Conservation (phyloP, 1,139 yeast species). For the Blastobotrys persicus region DNA sequence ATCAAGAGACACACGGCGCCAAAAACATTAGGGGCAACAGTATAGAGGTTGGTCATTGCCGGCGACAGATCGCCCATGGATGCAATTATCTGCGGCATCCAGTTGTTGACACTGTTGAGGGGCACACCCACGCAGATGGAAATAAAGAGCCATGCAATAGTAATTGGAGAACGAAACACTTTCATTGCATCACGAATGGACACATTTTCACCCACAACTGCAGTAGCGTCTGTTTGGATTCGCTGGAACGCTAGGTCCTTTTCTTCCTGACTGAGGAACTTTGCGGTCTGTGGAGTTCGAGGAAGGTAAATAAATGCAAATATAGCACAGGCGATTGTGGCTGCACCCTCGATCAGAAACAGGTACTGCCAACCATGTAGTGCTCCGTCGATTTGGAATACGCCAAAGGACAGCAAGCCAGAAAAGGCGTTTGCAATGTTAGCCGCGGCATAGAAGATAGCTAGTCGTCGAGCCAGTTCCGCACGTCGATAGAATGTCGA, state of each 20-base stretch:
- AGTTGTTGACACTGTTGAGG: conserved; percentile 47
- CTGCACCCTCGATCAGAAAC: conserved; percentile 41
- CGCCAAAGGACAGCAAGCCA: conserved; percentile 33
- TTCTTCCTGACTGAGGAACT: conserved; percentile 45
- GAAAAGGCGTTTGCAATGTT: conserved; percentile 38
- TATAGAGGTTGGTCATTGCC: conserved; percentile 50
- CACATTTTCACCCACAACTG: conserved; percentile 46
- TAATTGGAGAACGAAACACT: conserved; percentile 52
- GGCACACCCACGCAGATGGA: conserved; percentile 51
- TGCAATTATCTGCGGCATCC: conserved; percentile 54
- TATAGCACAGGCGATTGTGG: conserved; percentile 35
- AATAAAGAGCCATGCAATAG: conserved; percentile 47
- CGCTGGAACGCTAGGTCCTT: conserved; percentile 32
- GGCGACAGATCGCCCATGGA: conserved; percentile 48
- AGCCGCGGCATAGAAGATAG: conserved; percentile 53
- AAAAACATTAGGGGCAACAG: conserved; percentile 56
- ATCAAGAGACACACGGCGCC: conserved; percentile 50
- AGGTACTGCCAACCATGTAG: conserved; percentile 41
- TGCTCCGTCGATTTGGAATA: conserved; percentile 35
- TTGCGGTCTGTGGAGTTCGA: conserved; percentile 50
- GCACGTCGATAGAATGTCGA: conserved; percentile 35
- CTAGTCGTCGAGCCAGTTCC: conserved; percentile 48
- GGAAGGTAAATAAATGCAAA: conserved; percentile 49
- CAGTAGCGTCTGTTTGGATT: conserved; percentile 46
- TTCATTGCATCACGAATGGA: conserved; percentile 46